phyloP scores from a whole-genome alignment of 352 stramenopile species.

The Globisporangium takayamanum region DNA sequence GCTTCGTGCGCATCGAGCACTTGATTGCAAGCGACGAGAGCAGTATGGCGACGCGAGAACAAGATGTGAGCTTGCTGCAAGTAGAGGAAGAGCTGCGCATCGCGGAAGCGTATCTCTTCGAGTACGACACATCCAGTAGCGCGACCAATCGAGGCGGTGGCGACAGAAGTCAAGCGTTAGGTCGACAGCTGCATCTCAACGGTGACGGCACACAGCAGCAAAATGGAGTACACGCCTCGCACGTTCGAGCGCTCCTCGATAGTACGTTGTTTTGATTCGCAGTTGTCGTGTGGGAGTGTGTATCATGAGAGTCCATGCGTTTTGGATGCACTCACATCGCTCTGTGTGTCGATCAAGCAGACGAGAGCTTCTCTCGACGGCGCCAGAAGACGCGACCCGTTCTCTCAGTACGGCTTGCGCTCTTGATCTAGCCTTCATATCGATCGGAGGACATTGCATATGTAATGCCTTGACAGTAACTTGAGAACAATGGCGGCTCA shows the following conservation, averaged over 20 bases:
- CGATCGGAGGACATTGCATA: not conserved
- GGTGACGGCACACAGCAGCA: not conserved
- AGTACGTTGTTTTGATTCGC: not conserved
- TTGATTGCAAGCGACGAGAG: not conserved
- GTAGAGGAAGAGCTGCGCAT: conserved; percentile 60
- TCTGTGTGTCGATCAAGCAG: not conserved
- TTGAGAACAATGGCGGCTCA: no score
- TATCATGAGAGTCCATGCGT: not conserved
- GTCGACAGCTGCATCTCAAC: not conserved
- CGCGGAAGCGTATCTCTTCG: conserved; percentile 53
- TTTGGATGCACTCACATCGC: not conserved
- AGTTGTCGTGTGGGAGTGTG: not conserved
- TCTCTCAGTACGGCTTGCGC: conserved; percentile 22
- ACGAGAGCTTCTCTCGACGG: conserved; percentile 18
- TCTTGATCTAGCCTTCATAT: not conserved
- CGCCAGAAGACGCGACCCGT: conserved; percentile 26
- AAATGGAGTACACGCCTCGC: not conserved
- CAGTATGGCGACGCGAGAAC: conserved; percentile 3
- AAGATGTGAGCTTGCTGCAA: conserved; percentile 40
- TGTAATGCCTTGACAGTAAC: no score
- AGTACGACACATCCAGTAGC: conserved; percentile 1
- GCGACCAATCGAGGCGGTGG: not conserved
- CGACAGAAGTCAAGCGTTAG: not conserved
- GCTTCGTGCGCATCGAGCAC: not conserved
- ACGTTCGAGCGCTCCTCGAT: not conserved